Conservation (phyloP, 78 protist genomes). For the Blattamonas nauphoetae region DNA sequence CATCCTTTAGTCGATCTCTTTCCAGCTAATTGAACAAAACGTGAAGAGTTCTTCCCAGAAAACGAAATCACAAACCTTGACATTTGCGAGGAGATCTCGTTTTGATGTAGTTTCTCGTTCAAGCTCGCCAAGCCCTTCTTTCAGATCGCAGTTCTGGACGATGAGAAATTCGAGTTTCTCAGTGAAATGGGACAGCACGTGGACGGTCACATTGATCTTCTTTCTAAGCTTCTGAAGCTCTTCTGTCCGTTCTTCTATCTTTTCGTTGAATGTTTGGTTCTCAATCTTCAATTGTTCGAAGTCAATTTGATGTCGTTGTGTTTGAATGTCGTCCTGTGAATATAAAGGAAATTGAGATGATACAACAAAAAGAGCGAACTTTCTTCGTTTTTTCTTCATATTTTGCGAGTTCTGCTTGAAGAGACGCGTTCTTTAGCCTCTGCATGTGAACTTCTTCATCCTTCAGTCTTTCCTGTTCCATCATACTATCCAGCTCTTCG, state of each 20-base stretch:
- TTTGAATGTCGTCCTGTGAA: background rate
- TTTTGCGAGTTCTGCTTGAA: background rate
- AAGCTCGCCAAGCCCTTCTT: background rate
- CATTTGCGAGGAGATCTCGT: background rate
- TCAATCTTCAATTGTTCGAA: constrained; percentile 71
- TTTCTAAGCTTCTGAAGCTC: background rate
- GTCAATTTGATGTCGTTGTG: constrained; percentile 40
- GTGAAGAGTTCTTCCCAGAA: background rate
- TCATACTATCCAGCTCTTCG: background rate
- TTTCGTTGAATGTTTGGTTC: constrained; percentile 53
- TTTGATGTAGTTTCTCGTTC: background rate
- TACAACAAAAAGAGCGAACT: too few relatives aligned
- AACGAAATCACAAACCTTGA: background rate
- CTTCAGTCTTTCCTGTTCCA: background rate
- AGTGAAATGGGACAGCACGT: background rate
- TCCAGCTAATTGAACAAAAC: background rate
- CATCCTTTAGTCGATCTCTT: background rate
- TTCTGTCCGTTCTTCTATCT: constrained; percentile 55
- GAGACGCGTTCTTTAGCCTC: background rate
- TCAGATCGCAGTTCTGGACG: background rate
- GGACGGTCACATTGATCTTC: constrained; percentile 8
- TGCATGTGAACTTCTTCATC: background rate
- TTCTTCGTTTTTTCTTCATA: background rate
- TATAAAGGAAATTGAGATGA: too few relatives aligned
- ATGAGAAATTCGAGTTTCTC: background rate